Base-by-base conservation (phyloP, 2,329 filamentous ascomycete species). In the Arthrobotrys entomopaga region DNA sequence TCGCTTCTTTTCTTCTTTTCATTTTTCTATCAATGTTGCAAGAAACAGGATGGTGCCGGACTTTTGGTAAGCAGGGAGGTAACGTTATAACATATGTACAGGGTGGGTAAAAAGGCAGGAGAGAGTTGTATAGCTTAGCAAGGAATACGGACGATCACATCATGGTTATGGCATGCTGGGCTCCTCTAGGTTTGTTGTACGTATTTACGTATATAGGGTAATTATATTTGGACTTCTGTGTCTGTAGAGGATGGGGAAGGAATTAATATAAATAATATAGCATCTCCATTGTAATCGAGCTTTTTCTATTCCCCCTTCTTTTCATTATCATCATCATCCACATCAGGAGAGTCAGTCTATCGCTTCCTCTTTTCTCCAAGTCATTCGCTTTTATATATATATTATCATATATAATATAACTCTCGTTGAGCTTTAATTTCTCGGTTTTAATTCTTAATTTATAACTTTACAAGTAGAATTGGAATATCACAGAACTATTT, bases 321-420 rank as follows among this genome's bases (percentile, higher is more conserved):
- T 22, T 50, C 48, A 24, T 20, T 13, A 19, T n/a, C 48, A 50
- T 50, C 48, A 24, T 20, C 20, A 19, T n/a, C 42, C n/a, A n/a
- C n/a, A n/a, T 13, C 42, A 46, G 29, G 29, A 34, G 29, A 34
- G 10, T 34, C 5, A 34, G 2, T 50, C n/a, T 50, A 50, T 50
- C 46, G 46, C n/a, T 58, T 58, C 42, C 2, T 22, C 22, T 50
- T 22, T 50, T 50, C 16, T 50, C 46, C n/a, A 34, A 60, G 65
- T 57, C 61, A 19, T 34, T 65, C 61, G 61, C 52, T 65, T 38
- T 50, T n/a, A n/a, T n/a, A n/a, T n/a, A 10, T 34, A 34, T 34
- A 34, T 34, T 8, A 34, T 34, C 10, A 34, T 34, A 34, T 34
- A 34, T 34, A 34, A 5, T 34, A 10, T 19, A 15, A 65, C 61